Evolutionary conservation across 257 asterid species (phyloP).

Genomic region (Solanum medicagineum): DNA sequence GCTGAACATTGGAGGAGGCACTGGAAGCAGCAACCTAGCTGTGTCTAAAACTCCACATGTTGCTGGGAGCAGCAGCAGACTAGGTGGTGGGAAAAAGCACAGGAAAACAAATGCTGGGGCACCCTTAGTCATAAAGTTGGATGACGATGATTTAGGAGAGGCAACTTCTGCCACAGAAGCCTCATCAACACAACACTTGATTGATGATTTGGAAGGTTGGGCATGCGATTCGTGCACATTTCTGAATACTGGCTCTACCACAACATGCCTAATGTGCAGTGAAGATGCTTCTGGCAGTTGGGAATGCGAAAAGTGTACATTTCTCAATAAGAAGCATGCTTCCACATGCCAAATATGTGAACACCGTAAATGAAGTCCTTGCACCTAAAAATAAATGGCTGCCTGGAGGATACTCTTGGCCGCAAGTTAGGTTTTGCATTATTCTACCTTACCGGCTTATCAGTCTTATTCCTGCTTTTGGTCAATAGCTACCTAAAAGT

Average conservation of each 20-base stretch:
- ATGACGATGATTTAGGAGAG: not conserved
- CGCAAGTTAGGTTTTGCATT: not conserved
- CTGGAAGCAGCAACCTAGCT: not conserved
- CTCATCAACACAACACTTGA: not conserved
- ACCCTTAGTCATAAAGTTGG: not conserved
- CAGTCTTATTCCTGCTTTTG: not conserved
- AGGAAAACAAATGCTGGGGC: not conserved
- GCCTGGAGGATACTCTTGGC: not conserved
- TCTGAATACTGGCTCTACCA: conserved; percentile 2
- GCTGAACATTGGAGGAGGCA: not conserved
- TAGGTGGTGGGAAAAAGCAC: not conserved
- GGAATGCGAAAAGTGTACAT: conserved; percentile 4
- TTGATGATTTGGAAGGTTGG: conserved; percentile 5
- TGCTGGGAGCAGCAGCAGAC: conserved; percentile 1
- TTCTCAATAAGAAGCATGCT: not conserved
- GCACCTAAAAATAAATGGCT: not conserved
- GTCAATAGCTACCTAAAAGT: not conserved
- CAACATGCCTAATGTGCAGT: conserved; percentile 1
- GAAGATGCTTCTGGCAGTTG: conserved; percentile 2
- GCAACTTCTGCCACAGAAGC: not conserved
- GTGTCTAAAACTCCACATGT: not conserved
- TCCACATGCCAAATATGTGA: not conserved
- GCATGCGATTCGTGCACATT: conserved; percentile 1
- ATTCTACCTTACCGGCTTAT: not conserved
- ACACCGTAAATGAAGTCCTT: not conserved